phyloP scores from a whole-genome alignment of 768 basidiomycete genomes.

The Boletus subcaerulescens region DNA sequence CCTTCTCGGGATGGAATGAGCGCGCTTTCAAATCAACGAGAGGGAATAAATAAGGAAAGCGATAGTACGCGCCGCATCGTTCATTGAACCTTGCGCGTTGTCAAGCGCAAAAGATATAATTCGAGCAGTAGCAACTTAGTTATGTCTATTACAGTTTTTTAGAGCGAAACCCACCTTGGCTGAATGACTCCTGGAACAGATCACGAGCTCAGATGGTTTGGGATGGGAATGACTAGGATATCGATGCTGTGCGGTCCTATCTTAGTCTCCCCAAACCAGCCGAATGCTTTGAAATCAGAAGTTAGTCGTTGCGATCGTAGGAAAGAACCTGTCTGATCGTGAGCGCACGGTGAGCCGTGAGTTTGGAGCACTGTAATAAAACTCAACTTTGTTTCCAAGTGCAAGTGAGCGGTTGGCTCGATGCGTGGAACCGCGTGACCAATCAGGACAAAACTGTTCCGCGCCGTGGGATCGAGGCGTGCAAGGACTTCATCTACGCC shows the following conservation, averaged over 20 bases:
- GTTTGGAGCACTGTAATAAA: neutral
- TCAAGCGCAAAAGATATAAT: neutral
- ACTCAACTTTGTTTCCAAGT: neutral
- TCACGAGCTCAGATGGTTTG: neutral
- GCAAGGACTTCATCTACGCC: neutral
- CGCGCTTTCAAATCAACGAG: neutral
- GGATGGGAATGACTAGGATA: neutral
- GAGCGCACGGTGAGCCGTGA: neutral
- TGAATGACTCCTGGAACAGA: neutral
- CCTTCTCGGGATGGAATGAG: conserved; percentile 3
- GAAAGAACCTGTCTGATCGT: neutral
- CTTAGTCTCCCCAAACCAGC: no score
- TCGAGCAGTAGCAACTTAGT: neutral
- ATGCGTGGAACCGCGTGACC: neutral
- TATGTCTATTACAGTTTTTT: neutral
- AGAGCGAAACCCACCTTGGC: neutral
- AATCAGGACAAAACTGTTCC: conserved; percentile 2
- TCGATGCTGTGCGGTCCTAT: neutral
- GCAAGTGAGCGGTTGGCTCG: neutral
- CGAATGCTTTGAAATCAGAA: no score
- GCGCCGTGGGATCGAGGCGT: conserved; percentile 17
- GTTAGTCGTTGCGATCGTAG: no score
- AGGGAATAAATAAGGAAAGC: neutral
- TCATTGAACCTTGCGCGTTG: neutral
- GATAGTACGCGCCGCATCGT: neutral